Conservation (phyloP, 345 rosid genomes). For the sweet orange (Citrus sinensis) region DVS_A1.0 CM039169.1:32123501-32124000, state of each 20-base stretch:
- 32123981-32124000: not conserved
- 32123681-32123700: not conserved
- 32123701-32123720: not conserved
- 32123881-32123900: not conserved
- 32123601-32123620: not conserved
- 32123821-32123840: not conserved
- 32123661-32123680: not conserved
- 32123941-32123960: not conserved
- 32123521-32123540: not conserved
- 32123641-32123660: not conserved
- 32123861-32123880: too few species aligned
- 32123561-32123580: too few species aligned
- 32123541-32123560: not conserved
- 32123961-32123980: not conserved
- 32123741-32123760: not conserved
- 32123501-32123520: not conserved
- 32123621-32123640: not conserved
- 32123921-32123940: not conserved
- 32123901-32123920: not conserved
- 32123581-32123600: not conserved
- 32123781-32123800: not conserved
- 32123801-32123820: conserved; percentile 5
- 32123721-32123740: not conserved
- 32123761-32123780: not conserved
- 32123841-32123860: not conserved